Percentiles rank a stretch among this genome's conserved stretches.
phyloP scores from a whole-genome alignment of 805 yeast genomes.

The Helenozyma baotianmanensis region DNA sequence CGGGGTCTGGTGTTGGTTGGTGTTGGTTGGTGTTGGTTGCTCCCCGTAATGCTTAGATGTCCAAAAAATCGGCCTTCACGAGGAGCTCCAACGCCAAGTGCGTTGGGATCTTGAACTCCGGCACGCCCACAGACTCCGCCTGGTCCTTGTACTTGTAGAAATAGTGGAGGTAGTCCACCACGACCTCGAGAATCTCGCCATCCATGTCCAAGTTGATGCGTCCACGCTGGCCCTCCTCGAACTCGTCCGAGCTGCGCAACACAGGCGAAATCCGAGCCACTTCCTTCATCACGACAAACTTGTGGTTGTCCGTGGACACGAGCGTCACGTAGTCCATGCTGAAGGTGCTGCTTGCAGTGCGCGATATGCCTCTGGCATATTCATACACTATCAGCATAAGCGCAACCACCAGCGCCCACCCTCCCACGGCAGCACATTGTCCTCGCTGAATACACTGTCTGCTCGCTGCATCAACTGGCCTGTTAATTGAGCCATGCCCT shows the following conservation, averaged over 20 bases:
- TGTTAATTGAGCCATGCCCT: too few species aligned
- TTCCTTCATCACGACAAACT: slow-evolving; percentile 57
- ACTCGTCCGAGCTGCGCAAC: slow-evolving; percentile 46
- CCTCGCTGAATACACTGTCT: too few species aligned
- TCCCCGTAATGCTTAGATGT: too few species aligned
- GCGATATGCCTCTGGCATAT: too few species aligned
- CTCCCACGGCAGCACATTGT: too few species aligned
- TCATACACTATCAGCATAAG: too few species aligned
- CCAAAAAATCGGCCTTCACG: slow-evolving; percentile 89
- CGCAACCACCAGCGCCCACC: too few species aligned
- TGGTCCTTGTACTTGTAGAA: slow-evolving; percentile 59
- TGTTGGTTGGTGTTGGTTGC: too few species aligned
- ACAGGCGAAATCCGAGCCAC: slow-evolving; percentile 72
- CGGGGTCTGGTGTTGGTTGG: too few species aligned
- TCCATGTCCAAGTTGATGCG: slow-evolving; percentile 61
- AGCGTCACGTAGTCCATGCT: slow-evolving; percentile 51
- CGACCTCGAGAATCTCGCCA: slow-evolving; percentile 66
- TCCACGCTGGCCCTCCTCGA: slow-evolving; percentile 58
- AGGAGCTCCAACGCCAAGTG: slow-evolving; percentile 88
- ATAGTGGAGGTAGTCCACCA: slow-evolving; percentile 81
- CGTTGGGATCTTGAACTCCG: slow-evolving; percentile 88
- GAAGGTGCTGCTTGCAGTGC: too few species aligned
- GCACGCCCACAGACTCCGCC: slow-evolving; percentile 53
- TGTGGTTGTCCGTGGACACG: slow-evolving; percentile 68
- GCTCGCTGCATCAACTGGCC: too few species aligned